A percentile compares a stretch with the other conserved stretches of the same genome.
phyloP scores from a whole-genome alignment of 163 green algal species.

The Coccomyxa subellipsoidea region DNA sequence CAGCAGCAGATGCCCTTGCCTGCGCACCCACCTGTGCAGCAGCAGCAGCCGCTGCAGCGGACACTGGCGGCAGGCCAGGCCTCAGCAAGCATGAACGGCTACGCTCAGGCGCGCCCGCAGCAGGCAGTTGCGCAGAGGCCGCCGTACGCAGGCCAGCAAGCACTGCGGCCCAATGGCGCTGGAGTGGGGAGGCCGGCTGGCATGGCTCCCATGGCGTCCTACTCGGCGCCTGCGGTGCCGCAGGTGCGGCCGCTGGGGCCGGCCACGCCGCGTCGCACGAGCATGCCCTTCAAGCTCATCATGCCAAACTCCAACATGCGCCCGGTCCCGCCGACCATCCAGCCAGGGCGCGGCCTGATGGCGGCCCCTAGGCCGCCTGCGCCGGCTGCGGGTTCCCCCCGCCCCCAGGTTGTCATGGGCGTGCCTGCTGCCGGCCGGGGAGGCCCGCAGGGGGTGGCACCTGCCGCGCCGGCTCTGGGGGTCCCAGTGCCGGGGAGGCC shows the following conservation, averaged over 20 bases:
- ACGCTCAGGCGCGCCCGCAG: not conserved
- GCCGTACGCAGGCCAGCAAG: not conserved
- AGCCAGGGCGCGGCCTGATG: not conserved
- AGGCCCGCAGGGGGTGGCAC: not conserved
- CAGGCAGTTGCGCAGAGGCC: not conserved
- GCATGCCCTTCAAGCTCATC: conserved; percentile 2
- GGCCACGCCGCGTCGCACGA: not conserved
- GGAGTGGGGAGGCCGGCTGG: not conserved
- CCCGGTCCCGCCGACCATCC: not conserved
- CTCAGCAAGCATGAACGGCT: not conserved
- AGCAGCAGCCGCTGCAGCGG: not conserved
- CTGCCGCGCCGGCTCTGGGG: too few relatives aligned
- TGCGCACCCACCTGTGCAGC: too few relatives aligned
- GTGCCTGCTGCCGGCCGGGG: not conserved
- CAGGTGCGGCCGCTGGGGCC: not conserved
- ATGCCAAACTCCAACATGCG: not conserved
- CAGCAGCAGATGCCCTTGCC: too few relatives aligned
- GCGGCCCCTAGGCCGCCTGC: not conserved
- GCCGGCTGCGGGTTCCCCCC: not conserved
- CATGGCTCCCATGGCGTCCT: too few relatives aligned
- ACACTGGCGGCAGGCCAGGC: not conserved
- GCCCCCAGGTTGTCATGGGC: not conserved
- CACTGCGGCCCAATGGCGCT: not conserved
- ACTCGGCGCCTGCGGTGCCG: too few relatives aligned
- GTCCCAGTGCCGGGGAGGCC: not conserved